Percentiles rank a stretch among this genome's conserved stretches.
Conservation (phyloP, 148 eudicot genomes). For the Camellia granthamiana region DNA sequence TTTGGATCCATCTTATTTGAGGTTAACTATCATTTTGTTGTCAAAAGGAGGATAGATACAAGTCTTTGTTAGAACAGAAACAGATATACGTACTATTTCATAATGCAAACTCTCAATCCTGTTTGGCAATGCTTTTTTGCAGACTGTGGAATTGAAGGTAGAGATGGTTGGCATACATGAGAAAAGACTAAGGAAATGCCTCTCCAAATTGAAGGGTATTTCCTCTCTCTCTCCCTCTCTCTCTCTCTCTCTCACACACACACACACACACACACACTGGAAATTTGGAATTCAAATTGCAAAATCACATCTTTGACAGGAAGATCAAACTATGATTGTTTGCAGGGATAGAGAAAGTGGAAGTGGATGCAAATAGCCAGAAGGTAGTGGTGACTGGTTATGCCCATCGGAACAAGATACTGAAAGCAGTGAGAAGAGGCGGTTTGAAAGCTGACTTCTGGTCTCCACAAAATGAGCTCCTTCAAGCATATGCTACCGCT, state of each 20-base stretch:
- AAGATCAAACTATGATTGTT: not conserved
- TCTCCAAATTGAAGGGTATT: conserved; percentile 29
- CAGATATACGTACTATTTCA: no score
- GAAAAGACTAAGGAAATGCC: conserved; percentile 31
- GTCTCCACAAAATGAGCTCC: conserved; percentile 36
- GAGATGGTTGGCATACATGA: conserved; percentile 42
- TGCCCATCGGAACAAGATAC: conserved; percentile 34
- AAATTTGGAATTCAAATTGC: not conserved
- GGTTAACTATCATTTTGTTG: no score
- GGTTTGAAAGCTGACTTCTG: conserved; percentile 37
- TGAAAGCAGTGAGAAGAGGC: conserved; percentile 31
- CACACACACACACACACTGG: not conserved
- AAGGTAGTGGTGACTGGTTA: conserved; percentile 32
- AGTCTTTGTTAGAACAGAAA: no score
- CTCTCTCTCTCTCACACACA: not conserved
- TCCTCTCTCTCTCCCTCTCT: not conserved
- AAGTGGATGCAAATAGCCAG: conserved; percentile 33
- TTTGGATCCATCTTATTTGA: no score
- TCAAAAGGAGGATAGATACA: no score
- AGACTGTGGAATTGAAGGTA: conserved; percentile 33
- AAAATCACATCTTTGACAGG: not conserved
- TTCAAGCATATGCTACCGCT: conserved; percentile 24
- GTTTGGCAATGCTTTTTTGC: not conserved
- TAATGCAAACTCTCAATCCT: not conserved
- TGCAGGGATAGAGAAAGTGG: conserved; percentile 35